Percentiles rank a stretch among this genome's conserved stretches.
phyloP scores from a whole-genome alignment of 1,284 basidiomycete species.

The Filobasidium uniguttulatum region DNA sequence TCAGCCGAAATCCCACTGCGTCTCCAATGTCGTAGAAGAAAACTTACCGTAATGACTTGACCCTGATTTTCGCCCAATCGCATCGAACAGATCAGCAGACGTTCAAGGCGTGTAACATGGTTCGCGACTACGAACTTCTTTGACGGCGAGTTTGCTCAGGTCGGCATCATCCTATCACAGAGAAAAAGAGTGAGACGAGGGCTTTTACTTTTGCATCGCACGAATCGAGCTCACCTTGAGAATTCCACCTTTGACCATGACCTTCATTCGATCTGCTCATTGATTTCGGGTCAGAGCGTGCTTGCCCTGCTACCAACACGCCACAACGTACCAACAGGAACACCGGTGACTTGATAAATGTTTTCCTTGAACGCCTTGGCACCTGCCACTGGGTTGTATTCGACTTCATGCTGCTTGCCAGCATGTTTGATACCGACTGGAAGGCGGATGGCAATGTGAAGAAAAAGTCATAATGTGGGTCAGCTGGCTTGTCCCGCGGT shows the following conservation, averaged over 20 bases:
- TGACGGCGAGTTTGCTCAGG: constrained; percentile 67
- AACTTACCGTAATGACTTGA: constrained; percentile 38
- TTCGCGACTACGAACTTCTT: constrained; percentile 43
- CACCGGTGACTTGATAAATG: constrained; percentile 67
- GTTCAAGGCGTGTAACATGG: too few relatives aligned
- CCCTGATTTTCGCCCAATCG: too few relatives aligned
- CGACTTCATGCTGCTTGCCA: constrained; percentile 51
- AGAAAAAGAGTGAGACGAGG: background rate
- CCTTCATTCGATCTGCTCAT: constrained; percentile 81
- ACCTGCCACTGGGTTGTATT: constrained; percentile 42
- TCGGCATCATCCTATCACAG: constrained; percentile 60
- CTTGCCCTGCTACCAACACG: background rate
- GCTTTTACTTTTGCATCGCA: background rate
- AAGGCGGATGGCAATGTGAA: background rate
- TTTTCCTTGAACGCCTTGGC: constrained; percentile 65
- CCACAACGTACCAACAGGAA: constrained; percentile 44
- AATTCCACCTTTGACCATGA: constrained; percentile 90
- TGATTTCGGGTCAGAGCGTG: too few relatives aligned
- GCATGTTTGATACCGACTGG: constrained; percentile 77
- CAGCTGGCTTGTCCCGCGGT: background rate
- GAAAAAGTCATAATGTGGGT: too few relatives aligned
- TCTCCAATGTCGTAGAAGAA: constrained; percentile 30
- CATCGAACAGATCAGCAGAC: constrained; percentile 2
- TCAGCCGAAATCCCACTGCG: too few relatives aligned
- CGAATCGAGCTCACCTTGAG: constrained; percentile 50